phyloP scores from a whole-genome alignment of 108 stramenopile species.

The Fragilariopsis cylindrus region DNA sequence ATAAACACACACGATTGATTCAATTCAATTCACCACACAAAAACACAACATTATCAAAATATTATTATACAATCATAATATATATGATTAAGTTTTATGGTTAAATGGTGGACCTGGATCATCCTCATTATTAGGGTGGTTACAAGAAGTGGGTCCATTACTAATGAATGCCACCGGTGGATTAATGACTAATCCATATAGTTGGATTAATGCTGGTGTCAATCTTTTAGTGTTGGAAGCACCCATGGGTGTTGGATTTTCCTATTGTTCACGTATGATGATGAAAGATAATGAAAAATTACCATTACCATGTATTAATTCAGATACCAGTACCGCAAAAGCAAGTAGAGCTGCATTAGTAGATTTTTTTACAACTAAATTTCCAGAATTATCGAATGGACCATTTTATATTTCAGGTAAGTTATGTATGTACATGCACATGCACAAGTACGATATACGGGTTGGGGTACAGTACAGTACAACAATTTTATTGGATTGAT shows the following conservation, averaged over 20 bases:
- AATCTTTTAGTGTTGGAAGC: constrained; percentile 76
- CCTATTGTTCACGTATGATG: constrained; percentile 30
- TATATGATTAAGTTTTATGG: constrained; percentile 53
- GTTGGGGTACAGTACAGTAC: too few relatives aligned
- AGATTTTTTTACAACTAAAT: constrained; percentile 60
- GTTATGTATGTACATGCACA: too few relatives aligned
- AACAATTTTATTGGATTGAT: too few relatives aligned
- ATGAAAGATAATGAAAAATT: constrained; percentile 10
- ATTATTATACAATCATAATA: too few relatives aligned
- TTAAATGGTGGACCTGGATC: constrained; percentile 69
- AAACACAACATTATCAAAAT: too few relatives aligned
- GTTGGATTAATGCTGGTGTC: constrained; percentile 65
- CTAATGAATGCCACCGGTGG: constrained; percentile 55
- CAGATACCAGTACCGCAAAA: constrained; percentile 74
- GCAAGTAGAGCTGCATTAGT: constrained; percentile 70
- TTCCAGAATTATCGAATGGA: constrained; percentile 67
- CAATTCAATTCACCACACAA: too few relatives aligned
- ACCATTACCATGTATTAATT: constrained; percentile 50
- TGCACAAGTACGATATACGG: too few relatives aligned
- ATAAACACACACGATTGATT: too few relatives aligned
- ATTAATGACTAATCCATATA: constrained; percentile 57
- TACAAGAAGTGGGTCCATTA: constrained; percentile 63
- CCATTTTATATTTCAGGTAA: constrained; percentile 85
- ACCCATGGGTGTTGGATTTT: constrained; percentile 88
- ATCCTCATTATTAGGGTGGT: constrained; percentile 45